Percentiles rank a stretch among this genome's conserved stretches.
phyloP scores from a whole-genome alignment of 2,329 filamentous ascomycete genomes.

The Colletotrichum melonis region DNA sequence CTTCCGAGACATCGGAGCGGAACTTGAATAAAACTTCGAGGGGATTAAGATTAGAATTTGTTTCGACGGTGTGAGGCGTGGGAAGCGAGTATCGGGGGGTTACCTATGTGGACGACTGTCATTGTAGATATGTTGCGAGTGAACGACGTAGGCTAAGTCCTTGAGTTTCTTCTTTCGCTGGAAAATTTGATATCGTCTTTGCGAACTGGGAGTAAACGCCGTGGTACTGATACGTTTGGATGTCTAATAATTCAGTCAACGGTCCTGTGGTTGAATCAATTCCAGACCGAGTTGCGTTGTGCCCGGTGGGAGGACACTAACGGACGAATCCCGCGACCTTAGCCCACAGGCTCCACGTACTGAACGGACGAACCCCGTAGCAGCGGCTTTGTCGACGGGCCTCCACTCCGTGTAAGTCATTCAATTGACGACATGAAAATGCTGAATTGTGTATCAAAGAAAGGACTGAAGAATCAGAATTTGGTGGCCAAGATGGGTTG shows the following conservation, averaged over 20 bases:
- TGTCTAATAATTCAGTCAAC: too few relatives aligned
- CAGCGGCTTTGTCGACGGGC: not conserved
- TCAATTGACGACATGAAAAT: not conserved
- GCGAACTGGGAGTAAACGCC: too few relatives aligned
- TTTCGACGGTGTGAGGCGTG: accelerated
- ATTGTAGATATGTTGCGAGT: not conserved
- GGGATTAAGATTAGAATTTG: not conserved
- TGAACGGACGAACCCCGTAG: not conserved
- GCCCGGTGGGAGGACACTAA: not conserved
- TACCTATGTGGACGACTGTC: constrained; percentile 9
- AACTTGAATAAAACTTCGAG: constrained; percentile 62
- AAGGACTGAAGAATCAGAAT: too few relatives aligned
- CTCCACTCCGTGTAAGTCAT: not conserved
- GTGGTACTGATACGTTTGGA: too few relatives aligned
- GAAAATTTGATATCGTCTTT: too few relatives aligned
- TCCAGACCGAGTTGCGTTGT: not conserved
- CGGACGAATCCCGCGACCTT: not conserved
- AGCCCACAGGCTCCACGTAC: not conserved
- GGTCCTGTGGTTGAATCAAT: not conserved
- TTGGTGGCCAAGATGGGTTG: too few relatives aligned
- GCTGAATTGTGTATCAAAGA: not conserved
- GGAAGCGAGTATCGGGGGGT: not conserved
- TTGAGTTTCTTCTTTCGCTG: too few relatives aligned
- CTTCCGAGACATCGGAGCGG: constrained; percentile 50
- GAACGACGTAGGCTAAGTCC: too few relatives aligned